Evolutionary conservation across 2,329 filamentous ascomycete species (phyloP), one percentile per base, ranked within the genome.

Genomic region (Fusarium pininemorale): DNA sequence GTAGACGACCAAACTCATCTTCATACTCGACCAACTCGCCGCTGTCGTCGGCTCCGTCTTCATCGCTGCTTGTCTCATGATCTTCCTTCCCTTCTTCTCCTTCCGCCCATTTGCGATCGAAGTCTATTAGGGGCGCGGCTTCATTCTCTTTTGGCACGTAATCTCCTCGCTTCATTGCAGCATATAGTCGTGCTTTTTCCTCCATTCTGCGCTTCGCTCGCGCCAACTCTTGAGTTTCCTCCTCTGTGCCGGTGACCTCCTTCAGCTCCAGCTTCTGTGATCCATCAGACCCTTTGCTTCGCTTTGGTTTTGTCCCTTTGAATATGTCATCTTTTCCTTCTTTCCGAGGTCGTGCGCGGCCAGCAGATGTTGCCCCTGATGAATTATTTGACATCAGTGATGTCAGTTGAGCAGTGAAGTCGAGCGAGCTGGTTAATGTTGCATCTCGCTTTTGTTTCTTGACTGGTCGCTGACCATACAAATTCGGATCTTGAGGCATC

Each of bases 51-150:
- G 85, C 84, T n/a, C 84, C 82, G 6, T 81, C 82, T 12, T 84
- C 80, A 15, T 81, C 81, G 63, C 79, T 82, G 47, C 79, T 79
- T 12, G 73, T 79, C n/a, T 83, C 91, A 72, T 93, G 90, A 75
- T 94, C 91, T 44, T 90, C 86, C n/a, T 81, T 80, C 30, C 81
- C 78, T 70, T 80, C 92, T 62, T 91, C 72, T 37, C 85, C 84
- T 79, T 97, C 94, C 0, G 93, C 94, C 95, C 96, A 98, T 84
- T 98, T 99, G 69, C 92, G 88, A 83, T 98, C 96, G 82, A 99
- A 99, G 84, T 99, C 96, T 6, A 99, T 92, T 32, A 97, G 88
- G 30, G 89, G 88, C 75, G 91, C 90, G 47, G 89, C 85, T 76
- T 90, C 85, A 79, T 92, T 89, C 74, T 93, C 89, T 63, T 88